These are phyloP conservation scores for Stagonosporopsis cucurbitacearum DNA, from an alignment of 2,329 filamentous ascomycete genomes.

Conservation along the genomic window DNA sequence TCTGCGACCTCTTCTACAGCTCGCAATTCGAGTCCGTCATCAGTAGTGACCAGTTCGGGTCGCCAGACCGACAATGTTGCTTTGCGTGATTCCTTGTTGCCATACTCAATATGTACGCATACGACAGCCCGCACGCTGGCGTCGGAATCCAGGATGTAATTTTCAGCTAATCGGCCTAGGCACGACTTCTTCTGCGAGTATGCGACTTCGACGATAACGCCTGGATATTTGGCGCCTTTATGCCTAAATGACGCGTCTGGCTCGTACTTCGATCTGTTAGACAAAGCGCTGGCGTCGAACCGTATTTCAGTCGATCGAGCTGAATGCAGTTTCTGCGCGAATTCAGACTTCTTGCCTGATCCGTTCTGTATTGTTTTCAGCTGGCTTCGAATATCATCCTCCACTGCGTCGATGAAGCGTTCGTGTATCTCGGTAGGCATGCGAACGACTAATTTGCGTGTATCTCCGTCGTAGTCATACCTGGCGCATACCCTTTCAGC, in stretches of 20 bases:
- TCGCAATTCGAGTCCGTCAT: background rate
- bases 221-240: conserved; percentile 28
- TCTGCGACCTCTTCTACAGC: background rate
- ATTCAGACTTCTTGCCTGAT: conserved; percentile 21
- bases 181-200: conserved; percentile 27
- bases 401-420: conserved; percentile 22
- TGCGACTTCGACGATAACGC: conserved; percentile 31
- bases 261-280: conserved; percentile 28
- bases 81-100: conserved; percentile 16
- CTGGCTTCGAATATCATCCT: conserved; percentile 28
- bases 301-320: conserved; percentile 26
- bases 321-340: conserved; percentile 29
- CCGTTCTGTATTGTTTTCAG: conserved; percentile 27
- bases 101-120: conserved; percentile 24
- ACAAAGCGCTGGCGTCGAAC: conserved; percentile 12
- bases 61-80: conserved; percentile 20
- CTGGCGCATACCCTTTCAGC: background rate
- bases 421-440: conserved; percentile 33
- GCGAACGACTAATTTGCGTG: conserved; percentile 23
- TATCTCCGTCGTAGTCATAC: background rate
- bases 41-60: conserved; percentile 6
- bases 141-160: conserved; percentile 28
- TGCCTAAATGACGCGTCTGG: conserved; percentile 33
- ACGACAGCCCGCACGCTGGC: conserved; percentile 24
- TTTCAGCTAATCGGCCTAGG: conserved; percentile 20